These are phyloP conservation scores for Flammula alnicola DNA, from an alignment of 1,284 basidiomycete genomes.

Conservation along the genomic window DNA sequence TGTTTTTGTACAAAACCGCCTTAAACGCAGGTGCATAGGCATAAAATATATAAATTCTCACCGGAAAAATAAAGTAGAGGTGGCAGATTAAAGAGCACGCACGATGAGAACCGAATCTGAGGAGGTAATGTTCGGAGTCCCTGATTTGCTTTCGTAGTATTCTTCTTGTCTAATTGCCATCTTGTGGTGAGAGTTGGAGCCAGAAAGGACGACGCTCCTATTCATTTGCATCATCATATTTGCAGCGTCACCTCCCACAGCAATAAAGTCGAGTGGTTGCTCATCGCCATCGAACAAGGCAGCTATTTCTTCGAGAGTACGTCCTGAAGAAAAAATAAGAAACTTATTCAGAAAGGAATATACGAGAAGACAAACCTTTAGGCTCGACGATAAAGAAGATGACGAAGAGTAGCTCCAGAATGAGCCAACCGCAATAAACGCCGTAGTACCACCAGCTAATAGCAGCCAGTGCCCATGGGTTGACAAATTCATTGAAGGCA, in stretches of 20 bases:
- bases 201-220: too few relatives aligned
- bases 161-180: too few relatives aligned
- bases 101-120: slow-evolving; percentile 12
- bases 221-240: slow-evolving; percentile 48
- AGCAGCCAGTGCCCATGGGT: slow-evolving; percentile 72
- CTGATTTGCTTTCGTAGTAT: slow-evolving; percentile 21
- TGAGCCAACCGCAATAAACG: slow-evolving; percentile 63
- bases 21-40: too few relatives aligned
- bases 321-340: slow-evolving; percentile 45
- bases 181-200: too few relatives aligned
- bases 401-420: too few relatives aligned
- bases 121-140: slow-evolving; percentile 16
- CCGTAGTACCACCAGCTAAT: slow-evolving; percentile 75
- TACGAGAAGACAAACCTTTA: too few relatives aligned
- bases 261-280: slow-evolving; percentile 45
- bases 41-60: too few relatives aligned
- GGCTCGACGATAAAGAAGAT: too few relatives aligned
- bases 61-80: slow-evolving; percentile 3
- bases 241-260: slow-evolving; percentile 53
- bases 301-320: slow-evolving; percentile 69
- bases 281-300: slow-evolving; percentile 64
- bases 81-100: slow-evolving; percentile 7
- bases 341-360: too few relatives aligned
- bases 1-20: too few relatives aligned
- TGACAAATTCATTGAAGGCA: slow-evolving; percentile 74